Percentiles rank a stretch among this genome's conserved stretches.
Conservation (phyloP, 176 grass and related monocot species). For the Lolium rigidum region DNA sequence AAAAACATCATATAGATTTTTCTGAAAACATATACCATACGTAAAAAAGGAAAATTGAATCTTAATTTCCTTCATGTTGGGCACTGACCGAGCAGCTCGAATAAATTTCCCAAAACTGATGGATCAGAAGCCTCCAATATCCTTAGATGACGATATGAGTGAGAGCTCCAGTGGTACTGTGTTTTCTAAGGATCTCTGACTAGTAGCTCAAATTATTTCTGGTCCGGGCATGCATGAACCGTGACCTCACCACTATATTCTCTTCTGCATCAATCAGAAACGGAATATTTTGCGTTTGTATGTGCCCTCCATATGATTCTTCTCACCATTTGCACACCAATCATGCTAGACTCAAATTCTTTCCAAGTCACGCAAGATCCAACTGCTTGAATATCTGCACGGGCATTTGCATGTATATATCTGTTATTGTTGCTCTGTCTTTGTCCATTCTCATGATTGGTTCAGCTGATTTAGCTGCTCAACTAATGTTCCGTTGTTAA, state of each 20-base stretch:
- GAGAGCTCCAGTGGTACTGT: constrained; percentile 29
- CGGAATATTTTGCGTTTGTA: constrained; percentile 37
- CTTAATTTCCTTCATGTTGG: constrained; percentile 23
- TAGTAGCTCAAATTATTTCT: constrained; percentile 56
- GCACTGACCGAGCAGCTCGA: neutral
- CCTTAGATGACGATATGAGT: constrained; percentile 38
- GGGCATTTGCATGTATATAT: neutral
- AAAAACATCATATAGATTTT: neutral
- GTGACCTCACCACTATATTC: constrained; percentile 59
- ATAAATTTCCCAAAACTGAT: constrained; percentile 22
- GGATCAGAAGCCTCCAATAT: constrained; percentile 19
- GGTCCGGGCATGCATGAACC: constrained; percentile 45
- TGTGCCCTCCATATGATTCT: constrained; percentile 45
- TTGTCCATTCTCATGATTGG: constrained; percentile 42
- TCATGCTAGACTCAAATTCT: constrained; percentile 39
- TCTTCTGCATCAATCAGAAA: constrained; percentile 54
- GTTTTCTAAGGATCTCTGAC: constrained; percentile 40
- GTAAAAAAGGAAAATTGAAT: constrained; percentile 1
- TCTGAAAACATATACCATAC: neutral
- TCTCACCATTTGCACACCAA: constrained; percentile 34
- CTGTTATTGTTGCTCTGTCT: constrained; percentile 6
- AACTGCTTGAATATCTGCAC: constrained; percentile 28
- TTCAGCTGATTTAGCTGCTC: constrained; percentile 42
- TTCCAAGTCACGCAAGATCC: constrained; percentile 23
- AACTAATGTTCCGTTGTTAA: constrained; percentile 48